Percentiles rank a stretch among this genome's conserved stretches.
phyloP scores from a whole-genome alignment of 192 early-diverging fungal species.

The Spizellomyces sp. region DNA sequence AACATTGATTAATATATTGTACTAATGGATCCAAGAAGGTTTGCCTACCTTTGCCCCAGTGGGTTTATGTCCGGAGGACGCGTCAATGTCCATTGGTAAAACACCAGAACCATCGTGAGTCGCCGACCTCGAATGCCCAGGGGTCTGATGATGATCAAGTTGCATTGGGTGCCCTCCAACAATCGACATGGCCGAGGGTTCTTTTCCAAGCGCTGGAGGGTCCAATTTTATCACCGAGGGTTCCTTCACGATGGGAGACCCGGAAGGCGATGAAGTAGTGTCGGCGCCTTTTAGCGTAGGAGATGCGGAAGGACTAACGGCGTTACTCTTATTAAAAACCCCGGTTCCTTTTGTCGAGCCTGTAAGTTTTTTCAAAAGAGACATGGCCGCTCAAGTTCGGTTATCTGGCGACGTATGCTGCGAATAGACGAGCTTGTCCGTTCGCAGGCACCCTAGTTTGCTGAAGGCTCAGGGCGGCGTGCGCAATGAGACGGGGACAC shows the following conservation, averaged over 20 bases:
- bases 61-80: not conserved
- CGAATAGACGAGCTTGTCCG: no score
- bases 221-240: not conserved
- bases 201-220: not conserved
- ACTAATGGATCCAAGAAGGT: not conserved
- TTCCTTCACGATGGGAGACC: constrained; percentile 2
- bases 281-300: constrained; percentile 1
- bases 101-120: constrained; percentile 1
- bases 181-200: not conserved
- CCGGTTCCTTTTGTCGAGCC: constrained; percentile 12
- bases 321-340: constrained; percentile 10
- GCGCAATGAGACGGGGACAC: no score
- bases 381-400: constrained; percentile 9
- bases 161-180: not conserved
- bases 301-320: not conserved
- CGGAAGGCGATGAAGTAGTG: not conserved
- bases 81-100: constrained; percentile 11
- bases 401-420: no score
- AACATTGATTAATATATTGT: no score
- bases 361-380: constrained; percentile 28
- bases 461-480: no score
- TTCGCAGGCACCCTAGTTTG: no score
- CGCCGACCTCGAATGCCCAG: constrained; percentile 1
- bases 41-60: not conserved
- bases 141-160: not conserved